These are phyloP conservation scores for Solanum hybrid DNA, from an alignment of 305 asterid species.

Conservation along the genomic window DNA sequence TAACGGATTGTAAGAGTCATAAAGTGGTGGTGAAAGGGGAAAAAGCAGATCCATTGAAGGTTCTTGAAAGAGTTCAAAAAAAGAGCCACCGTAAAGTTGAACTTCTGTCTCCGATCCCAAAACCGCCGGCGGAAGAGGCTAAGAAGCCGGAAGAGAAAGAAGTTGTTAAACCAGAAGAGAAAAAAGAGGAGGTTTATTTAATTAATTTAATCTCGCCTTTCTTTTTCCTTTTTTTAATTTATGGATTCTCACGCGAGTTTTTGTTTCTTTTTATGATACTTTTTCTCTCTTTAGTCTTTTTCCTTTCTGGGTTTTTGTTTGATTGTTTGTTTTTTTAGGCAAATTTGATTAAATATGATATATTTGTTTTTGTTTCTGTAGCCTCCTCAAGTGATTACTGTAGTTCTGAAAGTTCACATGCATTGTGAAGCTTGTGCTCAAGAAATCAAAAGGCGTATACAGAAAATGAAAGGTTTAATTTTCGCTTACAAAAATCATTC, in stretches of 20 bases:
- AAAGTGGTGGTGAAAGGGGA: slow-evolving; percentile 90
- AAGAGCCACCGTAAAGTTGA: slow-evolving; percentile 92
- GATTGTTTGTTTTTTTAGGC: not conserved
- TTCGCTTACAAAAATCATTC: not conserved
- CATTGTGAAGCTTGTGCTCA: slow-evolving; percentile 52
- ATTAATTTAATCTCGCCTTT: not conserved
- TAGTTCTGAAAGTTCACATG: slow-evolving; percentile 33
- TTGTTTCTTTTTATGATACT: not conserved
- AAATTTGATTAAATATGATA: not conserved
- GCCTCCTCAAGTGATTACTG: slow-evolving; percentile 21
- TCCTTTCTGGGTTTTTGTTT: not conserved
- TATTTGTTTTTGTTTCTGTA: not conserved
- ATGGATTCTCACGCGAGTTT: not conserved
- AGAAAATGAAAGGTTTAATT: slow-evolving; percentile 29
- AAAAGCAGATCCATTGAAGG: slow-evolving; percentile 89
- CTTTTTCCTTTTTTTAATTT: no score
- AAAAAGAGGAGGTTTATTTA: slow-evolving; percentile 52
- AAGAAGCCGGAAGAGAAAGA: slow-evolving; percentile 43
- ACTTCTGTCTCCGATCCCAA: slow-evolving; percentile 83
- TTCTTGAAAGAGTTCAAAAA: slow-evolving; percentile 67
- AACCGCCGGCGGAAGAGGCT: slow-evolving; percentile 38
- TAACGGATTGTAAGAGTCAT: slow-evolving; percentile 59
- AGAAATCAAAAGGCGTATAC: slow-evolving; percentile 35
- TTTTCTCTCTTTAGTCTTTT: not conserved
- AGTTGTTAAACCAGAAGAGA: slow-evolving; percentile 46